These are phyloP conservation scores for Mortierella sp. DNA, from an alignment of 371 early-diverging fungal species.

Conservation along the genomic window DNA sequence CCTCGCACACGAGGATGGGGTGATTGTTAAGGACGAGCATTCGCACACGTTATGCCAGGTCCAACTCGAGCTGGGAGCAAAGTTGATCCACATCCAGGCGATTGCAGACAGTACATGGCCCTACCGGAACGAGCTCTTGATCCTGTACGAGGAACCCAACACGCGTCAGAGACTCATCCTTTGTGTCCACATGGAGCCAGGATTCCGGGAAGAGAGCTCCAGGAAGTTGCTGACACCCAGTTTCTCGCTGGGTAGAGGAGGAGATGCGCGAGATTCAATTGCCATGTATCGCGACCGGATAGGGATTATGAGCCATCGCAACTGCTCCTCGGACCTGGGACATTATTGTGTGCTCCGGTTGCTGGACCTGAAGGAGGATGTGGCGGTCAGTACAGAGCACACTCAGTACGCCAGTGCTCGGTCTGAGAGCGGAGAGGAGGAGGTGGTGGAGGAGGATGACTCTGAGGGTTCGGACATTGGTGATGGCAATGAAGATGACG, in stretches of 20 bases:
- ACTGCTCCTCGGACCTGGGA: constrained; percentile 31
- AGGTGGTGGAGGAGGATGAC: constrained; percentile 4
- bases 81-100: constrained; percentile 35
- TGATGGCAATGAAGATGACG: background rate
- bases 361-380: constrained; percentile 25
- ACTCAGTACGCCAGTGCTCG: background rate
- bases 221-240: constrained; percentile 13
- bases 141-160: constrained; percentile 35
- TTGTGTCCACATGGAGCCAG: constrained; percentile 22
- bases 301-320: constrained; percentile 39
- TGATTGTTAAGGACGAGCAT: constrained; percentile 44
- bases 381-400: constrained; percentile 31
- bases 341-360: constrained; percentile 41
- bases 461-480: background rate
- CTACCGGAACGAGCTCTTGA: constrained; percentile 34
- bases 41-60: constrained; percentile 19
- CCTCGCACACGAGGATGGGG: constrained; percentile 32
- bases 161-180: constrained; percentile 34
- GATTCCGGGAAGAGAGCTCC: constrained; percentile 20
- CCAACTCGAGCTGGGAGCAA: constrained; percentile 18
- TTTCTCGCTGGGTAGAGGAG: constrained; percentile 41
- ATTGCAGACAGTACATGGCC: constrained; percentile 21
- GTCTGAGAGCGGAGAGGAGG: constrained; percentile 14
- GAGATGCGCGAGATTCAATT: constrained; percentile 43
- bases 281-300: constrained; percentile 49